These are phyloP conservation scores for Fusarium subglutinans DNA, from an alignment of 2,329 filamentous ascomycete genomes.

Conservation along the genomic window DNA sequence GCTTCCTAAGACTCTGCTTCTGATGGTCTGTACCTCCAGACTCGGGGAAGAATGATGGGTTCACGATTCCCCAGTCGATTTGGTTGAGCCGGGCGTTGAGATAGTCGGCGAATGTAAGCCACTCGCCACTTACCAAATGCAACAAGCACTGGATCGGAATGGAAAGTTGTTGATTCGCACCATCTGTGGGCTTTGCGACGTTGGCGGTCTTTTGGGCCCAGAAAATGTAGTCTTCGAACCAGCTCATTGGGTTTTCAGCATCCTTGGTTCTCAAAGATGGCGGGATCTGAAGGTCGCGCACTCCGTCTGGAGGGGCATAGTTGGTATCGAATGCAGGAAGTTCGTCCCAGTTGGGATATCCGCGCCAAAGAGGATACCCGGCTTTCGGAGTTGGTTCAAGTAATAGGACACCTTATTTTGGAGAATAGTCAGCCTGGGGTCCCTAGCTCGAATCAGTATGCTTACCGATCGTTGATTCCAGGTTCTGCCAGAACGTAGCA, in stretches of 20 bases:
- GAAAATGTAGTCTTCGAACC: neutral
- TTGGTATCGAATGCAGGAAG: neutral
- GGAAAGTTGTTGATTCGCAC: neutral
- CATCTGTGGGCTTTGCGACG: accelerated
- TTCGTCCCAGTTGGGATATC: neutral
- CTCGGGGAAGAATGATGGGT: neutral
- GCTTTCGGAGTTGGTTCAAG: neutral
- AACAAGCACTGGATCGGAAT: neutral
- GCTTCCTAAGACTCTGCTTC: neutral
- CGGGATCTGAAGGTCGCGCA: neutral
- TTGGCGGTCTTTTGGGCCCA: neutral
- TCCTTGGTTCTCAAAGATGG: neutral
- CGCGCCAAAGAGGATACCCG: neutral
- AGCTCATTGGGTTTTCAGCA: neutral
- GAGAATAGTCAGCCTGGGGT: neutral
- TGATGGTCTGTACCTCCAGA: neutral
- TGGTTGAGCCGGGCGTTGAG: neutral
- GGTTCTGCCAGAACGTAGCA: neutral
- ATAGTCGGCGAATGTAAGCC: neutral
- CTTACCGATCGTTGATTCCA: neutral
- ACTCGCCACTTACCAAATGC: neutral
- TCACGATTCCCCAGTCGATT: neutral
- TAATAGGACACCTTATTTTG: neutral
- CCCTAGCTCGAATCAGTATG: accelerated
- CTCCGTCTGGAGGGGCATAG: neutral